Evolutionary conservation across 2,329 filamentous ascomycete species (phyloP).

Genomic region (Penicillium sp.): DNA sequence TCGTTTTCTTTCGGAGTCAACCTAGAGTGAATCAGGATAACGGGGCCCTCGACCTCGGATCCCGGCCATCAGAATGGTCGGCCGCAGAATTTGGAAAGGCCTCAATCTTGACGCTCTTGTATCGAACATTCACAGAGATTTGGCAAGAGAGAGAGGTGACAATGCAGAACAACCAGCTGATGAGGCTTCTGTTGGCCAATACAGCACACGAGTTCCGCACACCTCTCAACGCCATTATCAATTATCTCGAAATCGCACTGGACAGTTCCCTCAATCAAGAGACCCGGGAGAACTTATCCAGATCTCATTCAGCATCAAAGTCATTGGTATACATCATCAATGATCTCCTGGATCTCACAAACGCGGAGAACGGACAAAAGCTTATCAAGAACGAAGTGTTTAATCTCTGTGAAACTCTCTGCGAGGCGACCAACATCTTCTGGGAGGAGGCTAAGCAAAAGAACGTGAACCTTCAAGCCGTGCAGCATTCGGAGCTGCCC

Average conservation of each 20-base stretch:
- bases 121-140: constrained; percentile 86
- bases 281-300: constrained; percentile 79
- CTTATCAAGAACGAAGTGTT: constrained; percentile 81
- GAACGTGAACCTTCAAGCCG: constrained; percentile 70
- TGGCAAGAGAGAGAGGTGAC: constrained; percentile 89
- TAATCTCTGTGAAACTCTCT: constrained; percentile 71
- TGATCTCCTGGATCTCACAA: constrained; percentile 83
- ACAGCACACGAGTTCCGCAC: constrained; percentile 90
- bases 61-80: constrained; percentile 79
- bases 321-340: constrained; percentile 93
- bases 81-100: constrained; percentile 88
- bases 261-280: constrained; percentile 79
- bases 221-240: constrained; percentile 91
- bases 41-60: not conserved
- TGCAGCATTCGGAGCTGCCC: constrained; percentile 72
- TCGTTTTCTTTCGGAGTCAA: constrained; percentile 80
- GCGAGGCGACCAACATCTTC: constrained; percentile 78
- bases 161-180: constrained; percentile 79
- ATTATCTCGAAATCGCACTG: constrained; percentile 86
- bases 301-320: constrained; percentile 87
- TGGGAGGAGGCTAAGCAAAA: constrained; percentile 77
- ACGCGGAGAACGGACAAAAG: constrained; percentile 79
- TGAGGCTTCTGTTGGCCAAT: constrained; percentile 77
- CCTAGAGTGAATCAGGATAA: constrained; percentile 44
- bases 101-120: constrained; percentile 82